phyloP scores from a whole-genome alignment of 2,329 filamentous ascomycete species.

The Colletotrichum salicis region DNA sequence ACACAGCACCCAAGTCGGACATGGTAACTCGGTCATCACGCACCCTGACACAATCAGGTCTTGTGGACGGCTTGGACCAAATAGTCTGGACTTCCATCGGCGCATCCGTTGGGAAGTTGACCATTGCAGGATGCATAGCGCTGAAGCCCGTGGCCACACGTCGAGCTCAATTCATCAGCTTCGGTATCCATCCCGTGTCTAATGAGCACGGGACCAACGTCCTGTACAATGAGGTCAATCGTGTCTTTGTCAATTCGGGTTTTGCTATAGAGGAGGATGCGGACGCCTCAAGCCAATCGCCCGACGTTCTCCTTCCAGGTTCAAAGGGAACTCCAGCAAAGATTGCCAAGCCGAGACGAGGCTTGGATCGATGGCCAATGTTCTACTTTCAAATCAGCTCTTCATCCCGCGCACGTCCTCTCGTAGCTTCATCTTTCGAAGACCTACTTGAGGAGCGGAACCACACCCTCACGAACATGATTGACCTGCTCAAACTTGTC shows the following conservation, averaged over 20 bases:
- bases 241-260: conserved; percentile 77
- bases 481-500: conserved; percentile 75
- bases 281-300: conserved; percentile 48
- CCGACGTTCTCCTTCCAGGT: conserved; percentile 52
- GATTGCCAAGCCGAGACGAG: conserved; percentile 67
- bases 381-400: conserved; percentile 78
- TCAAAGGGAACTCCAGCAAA: conserved; percentile 54
- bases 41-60: conserved; percentile 73
- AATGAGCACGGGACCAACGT: conserved; percentile 68
- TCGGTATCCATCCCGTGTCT: conserved; percentile 76
- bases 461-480: conserved; percentile 60
- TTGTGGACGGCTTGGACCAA: conserved; percentile 64
- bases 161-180: conserved; percentile 81
- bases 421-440: conserved; percentile 36
- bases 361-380: conserved; percentile 87
- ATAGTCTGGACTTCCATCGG: conserved; percentile 76
- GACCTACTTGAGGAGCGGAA: conserved; percentile 57
- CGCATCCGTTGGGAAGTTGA: conserved; percentile 70
- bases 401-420: not conserved
- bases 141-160: conserved; percentile 76
- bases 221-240: conserved; percentile 83
- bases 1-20: not conserved
- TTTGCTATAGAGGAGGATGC: conserved; percentile 74
- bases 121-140: conserved; percentile 78
- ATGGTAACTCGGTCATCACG: conserved; percentile 39